phyloP scores from a whole-genome alignment of 345 rosid species.

The Fremontodendron californicum region DNA sequence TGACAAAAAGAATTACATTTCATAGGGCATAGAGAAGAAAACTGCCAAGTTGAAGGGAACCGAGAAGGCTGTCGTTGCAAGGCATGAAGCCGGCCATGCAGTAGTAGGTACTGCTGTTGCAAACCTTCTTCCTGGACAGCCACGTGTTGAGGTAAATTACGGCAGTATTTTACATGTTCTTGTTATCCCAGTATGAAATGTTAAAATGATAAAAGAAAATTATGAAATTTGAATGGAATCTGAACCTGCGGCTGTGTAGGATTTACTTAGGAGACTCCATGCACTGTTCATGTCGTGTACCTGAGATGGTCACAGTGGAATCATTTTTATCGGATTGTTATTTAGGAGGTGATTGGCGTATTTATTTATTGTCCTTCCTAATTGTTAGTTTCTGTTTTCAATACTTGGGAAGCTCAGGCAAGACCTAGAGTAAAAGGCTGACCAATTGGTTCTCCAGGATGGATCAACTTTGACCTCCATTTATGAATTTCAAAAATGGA shows the following conservation, averaged over 20 bases:
- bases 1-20: constrained; percentile 13
- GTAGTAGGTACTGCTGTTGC: constrained; percentile 97
- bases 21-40: constrained; percentile 96
- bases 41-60: constrained; percentile 74
- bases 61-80: constrained; percentile 95
- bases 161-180: background rate
- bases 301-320: background rate
- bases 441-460: background rate
- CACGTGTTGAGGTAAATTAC: constrained; percentile 75
- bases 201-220: background rate
- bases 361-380: background rate
- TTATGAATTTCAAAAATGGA: background rate
- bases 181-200: background rate
- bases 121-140: constrained; percentile 80
- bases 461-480: background rate
- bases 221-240: background rate
- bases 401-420: background rate
- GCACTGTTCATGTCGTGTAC: background rate
- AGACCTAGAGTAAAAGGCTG: background rate
- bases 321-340: background rate
- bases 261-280: background rate
- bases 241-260: background rate
- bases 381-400: background rate
- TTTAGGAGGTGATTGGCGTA: background rate
- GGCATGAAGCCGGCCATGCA: constrained; percentile 98